Base-by-base conservation (phyloP, 2,329 filamentous ascomycete genomes). In the Scedosporium minutisporum region DNA sequence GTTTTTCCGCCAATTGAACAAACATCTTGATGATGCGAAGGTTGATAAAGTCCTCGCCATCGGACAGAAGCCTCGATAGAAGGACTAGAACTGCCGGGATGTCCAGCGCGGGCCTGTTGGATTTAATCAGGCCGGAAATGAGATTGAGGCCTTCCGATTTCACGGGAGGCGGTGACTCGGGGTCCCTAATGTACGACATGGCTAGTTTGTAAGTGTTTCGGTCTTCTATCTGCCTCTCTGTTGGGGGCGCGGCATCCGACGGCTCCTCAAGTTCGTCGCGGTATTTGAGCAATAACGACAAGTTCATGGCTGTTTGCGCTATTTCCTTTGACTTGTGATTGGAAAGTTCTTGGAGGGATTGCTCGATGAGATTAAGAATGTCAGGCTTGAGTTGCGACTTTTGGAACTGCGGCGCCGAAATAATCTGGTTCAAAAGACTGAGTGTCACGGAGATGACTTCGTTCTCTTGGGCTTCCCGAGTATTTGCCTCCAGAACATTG, bases 1-100 rank as follows among this genome's bases (percentile, higher is more conserved):
- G 87, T 63, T 77, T 80, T 65, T 79, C 74, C 0, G 87, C 82
- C 10, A 92, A 73, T 25, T 84, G 81, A 0, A 82, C 81, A 64
- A 90, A 84, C 1, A 87, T 79, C 65, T 84, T 85, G 65, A 91
- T 83, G 16, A 85, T 82, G n/a, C 84, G 81, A 2, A 88, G 76
- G 67, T 89, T 88, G 64, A 91, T 86, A 69, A 87, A 92, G 63
- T 89, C 87, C 63, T 91, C 89, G 5, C 80, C 76, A 58, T 89
- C 87, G 64, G 82, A 80, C 1, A 91, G 75, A 0, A 90, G 77
- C 9, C 82, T 84, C 1, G 85, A 84, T 61, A 91, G 76, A 1
- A 90, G 77, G 5, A 87, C 82, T 0, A 88, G 76, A 3, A 85
- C 77, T 1, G 85, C 81, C 0, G 84, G 84, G n/a, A 91, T 80